Evolutionary conservation across 805 yeast species (phyloP), one percentile per base, ranked within the genome.

Genomic region (Saturnispora diversa): DNA sequence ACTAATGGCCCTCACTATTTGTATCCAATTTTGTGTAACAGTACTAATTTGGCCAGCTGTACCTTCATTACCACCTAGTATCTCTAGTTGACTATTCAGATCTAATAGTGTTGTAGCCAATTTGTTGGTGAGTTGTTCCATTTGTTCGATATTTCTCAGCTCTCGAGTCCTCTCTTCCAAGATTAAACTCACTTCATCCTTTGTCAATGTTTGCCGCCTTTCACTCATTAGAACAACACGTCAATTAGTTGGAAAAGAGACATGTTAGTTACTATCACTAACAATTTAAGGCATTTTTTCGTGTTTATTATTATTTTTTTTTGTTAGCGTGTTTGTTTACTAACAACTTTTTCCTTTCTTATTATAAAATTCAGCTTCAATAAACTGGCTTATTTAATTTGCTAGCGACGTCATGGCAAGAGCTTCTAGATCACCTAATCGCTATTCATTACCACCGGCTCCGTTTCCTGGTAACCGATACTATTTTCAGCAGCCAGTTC

Each of bases 11-110:
- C 74, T 65, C 15, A 76, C 62, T 15, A 80, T 77, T 42, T 71
- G 74, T 41, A 71, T 69, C 88, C 88, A 80, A 49, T 77, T 79
- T 3, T 74, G 65, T 50, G 82, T 65, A 2, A 80, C 73, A 5
- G 68, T 58, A 2, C 75, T 73, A 6, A 77, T 29, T 27, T 28
- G 78, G 28, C 80, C 71, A 34, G 68, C 76, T 1, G 85, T 68
- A 0, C 86, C 86, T 30, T 70, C 69, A 37, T 67, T 59, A 5
- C 38, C 37, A 5, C 42, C 42, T 58, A 77, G 59, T 12, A 64
- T 64, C 15, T 65, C 70, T 7, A 80, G 53, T 45, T 72, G 71
- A 5, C 59, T 56, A n/a, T 69, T 71, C 4, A 78, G 60, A 13
- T 60, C 62, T 27, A 69, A 74, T 15, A 80, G 59, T 46, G 74